Base-by-base conservation (phyloP, 176 grass and related monocot species). In the Zoysia japonica region DNA sequence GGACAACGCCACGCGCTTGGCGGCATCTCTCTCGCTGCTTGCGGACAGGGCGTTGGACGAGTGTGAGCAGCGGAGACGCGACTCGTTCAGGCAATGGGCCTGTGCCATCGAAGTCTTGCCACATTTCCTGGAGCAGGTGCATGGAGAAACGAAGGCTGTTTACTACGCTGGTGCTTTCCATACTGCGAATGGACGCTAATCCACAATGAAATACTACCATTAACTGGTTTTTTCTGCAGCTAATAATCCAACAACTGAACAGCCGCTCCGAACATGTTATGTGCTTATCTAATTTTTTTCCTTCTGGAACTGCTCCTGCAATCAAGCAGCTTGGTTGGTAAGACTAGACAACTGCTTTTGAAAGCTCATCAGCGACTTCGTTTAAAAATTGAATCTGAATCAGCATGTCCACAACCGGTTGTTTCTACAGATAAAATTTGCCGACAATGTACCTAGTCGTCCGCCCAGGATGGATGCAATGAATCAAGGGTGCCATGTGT, bases 401-500 rank as follows among this genome's bases (percentile, higher is more conserved):
- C 59, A 11, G 20, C 20, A 11, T 11, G 20, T 61, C 11, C 59
- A 61, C 20, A 61, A 36, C 9, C 59, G 19, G 57, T 36, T 61
- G n/a, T 61, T 35, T 39, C 5, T 43, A 9, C 39, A 2, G 9
- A 10, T 43, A 15, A 6, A 28, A 11, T 10, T 55, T 47, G 6
- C 48, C 42, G 28, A 46, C 20, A 13, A 5, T 16, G 47, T 1
- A 66, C 7, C 42, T 28, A 8, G 43, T 41, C 17, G 10, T 61
- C 19, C 57, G 14, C 57, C 2, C 57, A 41, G 8, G 40, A 60
- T 19, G 38, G n/a, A 9, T 20, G 5, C 59, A 53, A 45, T 35
- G 80, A 53, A 74, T 28, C 77, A 38, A 13, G 75, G 43, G 37
- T 54, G 63, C 9, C 75, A 50, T 62, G 69, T 43, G 9, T 28